Base-by-base conservation (phyloP, 1,284 basidiomycete species). In the Naganishia sp. region DNA sequence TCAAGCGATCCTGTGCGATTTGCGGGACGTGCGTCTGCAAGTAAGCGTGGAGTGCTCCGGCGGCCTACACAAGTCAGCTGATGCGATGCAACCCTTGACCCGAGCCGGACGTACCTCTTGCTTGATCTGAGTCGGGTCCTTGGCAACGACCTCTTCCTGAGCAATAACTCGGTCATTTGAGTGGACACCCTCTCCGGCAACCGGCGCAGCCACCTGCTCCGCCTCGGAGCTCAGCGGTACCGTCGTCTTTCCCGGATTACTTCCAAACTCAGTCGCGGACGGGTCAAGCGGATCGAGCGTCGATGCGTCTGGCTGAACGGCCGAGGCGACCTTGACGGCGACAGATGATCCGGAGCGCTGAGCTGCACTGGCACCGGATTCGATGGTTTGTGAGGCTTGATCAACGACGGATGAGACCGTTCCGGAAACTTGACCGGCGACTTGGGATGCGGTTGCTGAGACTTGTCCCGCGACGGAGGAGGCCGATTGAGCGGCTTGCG, bases 311-410 rank as follows among this genome's bases (percentile, higher is more conserved):
- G 48, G 36, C 15, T 61, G 33, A 4, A 61, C 36, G 10, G 49
- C 59, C 4, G 59, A 61, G 3, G 48, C 33, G 6, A 33, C 59
- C n/a, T 46, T 36, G 4, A 16, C 10, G 31, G 48, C 70, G 2
- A 36, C n/a, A 1, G 69, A 68, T 6, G 66, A 68, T 48, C 68
- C 72, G 33, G 72, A 68, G 3, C 60, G 33, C 5, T 70, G 68
- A 4, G 68, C 69, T 13, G 46, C 70, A 9, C 70, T 71, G 6
- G 69, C 69, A 16, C 72, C 73, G 10, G 68, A 66, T 55, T 68
- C 70, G 44, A 61, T 69, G 3, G 74, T 72, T 56, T 72, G 65
- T 3, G 75, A 72, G 33, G 71, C 75, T 33, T 73, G 66, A 67
- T 72, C 69, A 18, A 69, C 64, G 45, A 54, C 66, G 44, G 59